Evolutionary conservation across 1,284 basidiomycete genomes (phyloP).

Genomic region (Ustilago bromivora): DNA sequence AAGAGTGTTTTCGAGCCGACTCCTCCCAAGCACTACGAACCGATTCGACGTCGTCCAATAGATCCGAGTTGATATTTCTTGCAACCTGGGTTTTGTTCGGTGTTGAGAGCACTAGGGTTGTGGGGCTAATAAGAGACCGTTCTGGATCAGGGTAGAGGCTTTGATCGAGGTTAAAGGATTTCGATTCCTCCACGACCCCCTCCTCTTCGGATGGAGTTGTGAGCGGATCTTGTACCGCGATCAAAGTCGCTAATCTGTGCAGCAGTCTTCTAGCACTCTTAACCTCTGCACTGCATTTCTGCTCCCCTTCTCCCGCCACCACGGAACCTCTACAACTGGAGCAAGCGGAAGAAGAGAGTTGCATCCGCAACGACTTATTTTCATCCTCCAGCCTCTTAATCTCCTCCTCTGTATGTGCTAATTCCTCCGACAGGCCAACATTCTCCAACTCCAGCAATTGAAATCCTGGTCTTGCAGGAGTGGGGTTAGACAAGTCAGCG

Average conservation of each 20-base stretch:
- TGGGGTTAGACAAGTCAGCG: constrained; percentile 16
- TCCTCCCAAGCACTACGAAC: constrained; percentile 20
- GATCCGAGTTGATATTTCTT: constrained; percentile 18
- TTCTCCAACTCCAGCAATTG: constrained; percentile 36
- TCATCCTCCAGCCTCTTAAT: constrained; percentile 1
- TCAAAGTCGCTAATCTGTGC: not conserved
- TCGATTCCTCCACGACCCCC: not conserved
- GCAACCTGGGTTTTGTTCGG: constrained; percentile 19
- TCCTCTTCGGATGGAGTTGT: not conserved
- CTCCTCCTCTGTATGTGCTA: constrained; percentile 10
- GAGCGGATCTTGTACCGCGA: not conserved
- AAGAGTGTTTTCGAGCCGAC: constrained; percentile 2
- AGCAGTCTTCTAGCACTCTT: not conserved
- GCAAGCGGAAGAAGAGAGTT: not conserved
- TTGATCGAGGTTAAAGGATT: constrained; percentile 23
- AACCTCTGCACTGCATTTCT: constrained; percentile 7
- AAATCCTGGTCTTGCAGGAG: constrained; percentile 3
- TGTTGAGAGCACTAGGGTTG: constrained; percentile 16
- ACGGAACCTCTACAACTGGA: constrained; percentile 2
- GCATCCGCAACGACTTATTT: not conserved
- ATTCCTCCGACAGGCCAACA: constrained; percentile 19
- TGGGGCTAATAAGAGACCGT: constrained; percentile 17
- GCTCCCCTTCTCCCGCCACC: not conserved
- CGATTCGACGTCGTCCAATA: constrained; percentile 37
- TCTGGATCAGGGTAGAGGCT: constrained; percentile 35